A percentile compares a stretch with the other conserved stretches of the same genome.
Evolutionary conservation across 2,329 filamentous ascomycete genomes (phyloP).

Genomic region (Claviceps lovelessii): DNA sequence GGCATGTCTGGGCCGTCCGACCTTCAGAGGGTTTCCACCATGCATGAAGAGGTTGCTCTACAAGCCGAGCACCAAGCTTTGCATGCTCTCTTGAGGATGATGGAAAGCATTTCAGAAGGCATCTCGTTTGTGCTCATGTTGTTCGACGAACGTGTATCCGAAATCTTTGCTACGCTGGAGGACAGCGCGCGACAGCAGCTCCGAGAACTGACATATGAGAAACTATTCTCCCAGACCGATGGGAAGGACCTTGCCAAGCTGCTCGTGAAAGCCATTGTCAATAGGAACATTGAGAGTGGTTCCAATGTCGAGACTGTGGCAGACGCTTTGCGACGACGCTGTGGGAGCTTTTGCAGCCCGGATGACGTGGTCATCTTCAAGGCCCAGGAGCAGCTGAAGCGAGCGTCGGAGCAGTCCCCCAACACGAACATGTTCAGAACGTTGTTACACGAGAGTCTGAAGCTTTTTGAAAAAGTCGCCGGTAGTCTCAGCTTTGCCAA

Average conservation of each 20-base stretch:
- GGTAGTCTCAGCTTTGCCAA: constrained; percentile 69
- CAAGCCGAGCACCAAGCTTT: constrained; percentile 91
- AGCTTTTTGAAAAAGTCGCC: constrained; percentile 79
- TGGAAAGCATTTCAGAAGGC: constrained; percentile 84
- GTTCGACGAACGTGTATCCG: constrained; percentile 83
- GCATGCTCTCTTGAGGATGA: constrained; percentile 69
- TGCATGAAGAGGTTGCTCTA: constrained; percentile 81
- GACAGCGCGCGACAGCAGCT: constrained; percentile 55
- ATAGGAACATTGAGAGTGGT: constrained; percentile 90
- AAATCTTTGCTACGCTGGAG: constrained; percentile 68
- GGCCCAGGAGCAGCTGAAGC: constrained; percentile 85
- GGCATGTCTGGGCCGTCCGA: constrained; percentile 85
- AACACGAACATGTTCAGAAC: constrained; percentile 65
- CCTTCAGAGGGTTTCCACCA: constrained; percentile 59
- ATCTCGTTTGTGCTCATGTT: constrained; percentile 92
- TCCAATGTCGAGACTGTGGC: constrained; percentile 96
- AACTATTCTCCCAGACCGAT: constrained; percentile 62
- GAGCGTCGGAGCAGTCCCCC: constrained; percentile 62
- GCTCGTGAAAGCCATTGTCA: constrained; percentile 93
- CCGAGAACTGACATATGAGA: constrained; percentile 69
- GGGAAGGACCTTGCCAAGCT: constrained; percentile 87
- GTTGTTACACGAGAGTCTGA: constrained; percentile 75
- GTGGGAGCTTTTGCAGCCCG: constrained; percentile 92
- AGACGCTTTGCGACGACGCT: constrained; percentile 79
- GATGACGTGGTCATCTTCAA: constrained; percentile 98